Base-by-base conservation (phyloP, 257 asterid species). In the Lantana camara region DNA sequence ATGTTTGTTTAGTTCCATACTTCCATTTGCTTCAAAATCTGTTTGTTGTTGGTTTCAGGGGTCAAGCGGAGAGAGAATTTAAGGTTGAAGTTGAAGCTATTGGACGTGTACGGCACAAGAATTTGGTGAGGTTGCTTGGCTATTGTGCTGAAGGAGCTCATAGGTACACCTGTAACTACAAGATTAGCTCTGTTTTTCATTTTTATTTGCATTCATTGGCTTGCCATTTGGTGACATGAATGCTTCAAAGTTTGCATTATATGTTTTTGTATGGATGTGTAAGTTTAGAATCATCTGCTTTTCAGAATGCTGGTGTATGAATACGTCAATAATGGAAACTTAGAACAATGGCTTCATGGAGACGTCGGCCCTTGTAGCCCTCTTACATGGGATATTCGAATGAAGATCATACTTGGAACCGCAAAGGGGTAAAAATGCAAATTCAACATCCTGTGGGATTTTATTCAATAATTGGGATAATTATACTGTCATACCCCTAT, bases 341-440 rank as follows among this genome's bases (percentile, higher is more conserved):
- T 91, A 69, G 98, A 89, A 27, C 97, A 92, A 59, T 92, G 98
- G 97, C 86, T 92, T 72, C 96, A 92, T 75, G 98, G 98, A 27
- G 97, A 92, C 71, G 98, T 92, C n/a, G 97, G 97, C 69, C 76
- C 90, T 16, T 37, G 4, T 49, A 92, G 97, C 63, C 97, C 98
- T 63, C 88, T 92, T 30, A 79, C 96, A 14, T 92, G 98, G 98
- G 96, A 92, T 22, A 83, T 71, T 66, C 83, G 98, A 8, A 85
- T 92, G 91, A 71, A 77, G 52, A 84, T 89, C 72, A 64, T 92
- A 45, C 92, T 89, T 10, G 97, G 98, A 63, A 85, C 91, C 22
- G 97, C 98, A 1, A 92, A 92, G 69, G 98, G 96, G 98, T 91
- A 86, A 27, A 27, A 44, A 53, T 37, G 34, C 29, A 24, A 10